Evolutionary conservation across 2,329 filamentous ascomycete species (phyloP).

Genomic region (Clarireedia monteithiana): DNA sequence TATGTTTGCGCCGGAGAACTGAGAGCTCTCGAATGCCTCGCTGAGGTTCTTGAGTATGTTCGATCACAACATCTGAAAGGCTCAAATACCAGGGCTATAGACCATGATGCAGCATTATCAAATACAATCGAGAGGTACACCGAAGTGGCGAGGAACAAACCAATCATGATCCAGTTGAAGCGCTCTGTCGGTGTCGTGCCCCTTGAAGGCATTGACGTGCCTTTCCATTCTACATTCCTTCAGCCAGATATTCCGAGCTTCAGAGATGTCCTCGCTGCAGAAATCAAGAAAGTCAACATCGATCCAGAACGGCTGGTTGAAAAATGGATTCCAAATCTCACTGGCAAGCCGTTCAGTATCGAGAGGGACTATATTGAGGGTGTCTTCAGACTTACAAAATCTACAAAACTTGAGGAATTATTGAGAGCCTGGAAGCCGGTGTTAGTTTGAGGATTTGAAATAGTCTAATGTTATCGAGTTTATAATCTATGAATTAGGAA

Average conservation of each 20-base stretch:
- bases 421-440: not conserved
- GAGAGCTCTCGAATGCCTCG: constrained; percentile 25
- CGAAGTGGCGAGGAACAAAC: no score
- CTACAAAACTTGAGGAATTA: not conserved
- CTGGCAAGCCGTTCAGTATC: not conserved
- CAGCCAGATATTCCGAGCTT: constrained; percentile 17
- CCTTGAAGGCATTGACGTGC: constrained; percentile 30
- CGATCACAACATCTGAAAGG: constrained; percentile 17
- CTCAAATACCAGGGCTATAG: no score
- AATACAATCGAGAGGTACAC: no score
- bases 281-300: constrained; percentile 22
- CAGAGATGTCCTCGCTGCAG: constrained; percentile 16
- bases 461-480: no score
- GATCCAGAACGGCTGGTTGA: constrained; percentile 25
- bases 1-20: constrained; percentile 29
- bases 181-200: not conserved
- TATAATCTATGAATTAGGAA: no score
- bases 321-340: constrained; percentile 29
- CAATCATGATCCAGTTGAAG: no score
- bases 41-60: constrained; percentile 58
- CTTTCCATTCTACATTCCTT: constrained; percentile 28
- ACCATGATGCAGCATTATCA: no score
- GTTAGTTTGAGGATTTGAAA: no score
- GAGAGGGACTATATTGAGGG: not conserved
- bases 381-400: not conserved